Base-by-base conservation (phyloP, 2,329 filamentous ascomycete species). In the Emergomyces pasteurianus region DNA sequence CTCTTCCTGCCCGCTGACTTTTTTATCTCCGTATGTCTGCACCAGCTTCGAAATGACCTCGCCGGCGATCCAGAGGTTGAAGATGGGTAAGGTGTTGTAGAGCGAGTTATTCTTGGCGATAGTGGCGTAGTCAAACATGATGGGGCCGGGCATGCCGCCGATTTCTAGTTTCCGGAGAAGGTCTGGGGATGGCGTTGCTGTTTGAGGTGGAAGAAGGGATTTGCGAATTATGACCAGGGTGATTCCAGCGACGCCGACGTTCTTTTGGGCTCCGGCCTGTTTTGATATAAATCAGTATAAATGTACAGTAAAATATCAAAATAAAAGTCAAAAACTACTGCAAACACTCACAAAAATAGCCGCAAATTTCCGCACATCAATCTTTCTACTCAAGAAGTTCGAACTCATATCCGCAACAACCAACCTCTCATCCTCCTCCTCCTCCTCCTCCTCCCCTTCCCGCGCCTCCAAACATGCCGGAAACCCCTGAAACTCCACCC, bases 61-160 rank as follows among this genome's bases (percentile, higher is more conserved):
- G n/a, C 91, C 91, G 18, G 90, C 89, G 59, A 96, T 84, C 69
- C 87, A 97, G 43, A 96, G 88, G 72, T 92, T 92, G 69, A 97
- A 96, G 69, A 97, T 95, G 69, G 90, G 92, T 12, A 97, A 79
- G 0, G 92, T 97, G 76, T 97, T 97, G 79, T 97, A 97, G 34
- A 97, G 81, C 67, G 88, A 94, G 78, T 95, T 94, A 78, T 95
- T 95, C 80, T 95, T 95, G 47, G 89, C 87, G 66, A 94, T 87
- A 0, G 84, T 90, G 64, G 90, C 86, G 71, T 92, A 97, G 65
- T 89, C 84, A 55, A 97, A 78, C 50, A 96, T 83, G 21, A 89
- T 83, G 2, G 92, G 91, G 0, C 72, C 72, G 12, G 75, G 75
- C 3, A 78, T 65, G 58, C 87, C 85, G 47, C 94, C 83, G n/a